These are phyloP conservation scores for Pulchroboletus neoregius DNA, from an alignment of 1,284 basidiomycete species.

Conservation along the genomic window DNA sequence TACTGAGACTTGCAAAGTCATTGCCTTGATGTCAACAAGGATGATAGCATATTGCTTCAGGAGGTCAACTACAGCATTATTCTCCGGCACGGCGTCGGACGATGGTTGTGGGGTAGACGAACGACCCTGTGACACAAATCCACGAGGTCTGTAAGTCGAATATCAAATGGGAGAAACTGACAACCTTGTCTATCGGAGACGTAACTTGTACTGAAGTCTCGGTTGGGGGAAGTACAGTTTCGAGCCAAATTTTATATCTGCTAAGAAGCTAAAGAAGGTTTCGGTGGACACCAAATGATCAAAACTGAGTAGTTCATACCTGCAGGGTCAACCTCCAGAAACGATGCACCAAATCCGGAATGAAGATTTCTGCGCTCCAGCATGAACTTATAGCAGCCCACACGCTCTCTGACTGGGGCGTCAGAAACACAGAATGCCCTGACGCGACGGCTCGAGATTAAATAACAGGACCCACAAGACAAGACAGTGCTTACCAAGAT, in stretches of 20 bases:
- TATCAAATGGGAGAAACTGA: neutral
- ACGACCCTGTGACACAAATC: conserved; percentile 33
- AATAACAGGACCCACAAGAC: neutral
- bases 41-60: conserved; percentile 60
- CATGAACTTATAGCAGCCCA: conserved; percentile 74
- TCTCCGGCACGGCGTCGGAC: conserved; percentile 51
- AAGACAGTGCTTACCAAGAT: conserved; percentile 23
- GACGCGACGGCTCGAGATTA: conserved; percentile 25
- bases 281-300: conserved; percentile 3
- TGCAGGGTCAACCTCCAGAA: conserved; percentile 90
- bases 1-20: conserved; percentile 47
- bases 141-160: neutral
- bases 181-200: conserved; percentile 30
- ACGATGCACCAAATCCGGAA: conserved; percentile 74
- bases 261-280: conserved; percentile 57
- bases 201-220: conserved; percentile 35
- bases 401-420: conserved; percentile 62
- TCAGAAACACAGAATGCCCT: conserved; percentile 43
- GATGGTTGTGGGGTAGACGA: conserved; percentile 49
- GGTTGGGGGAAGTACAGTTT: conserved; percentile 39
- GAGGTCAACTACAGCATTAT: conserved; percentile 54
- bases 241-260: conserved; percentile 75
- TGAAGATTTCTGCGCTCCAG: conserved; percentile 83
- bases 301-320: conserved; percentile 39
- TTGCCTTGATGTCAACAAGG: conserved; percentile 59